Evolutionary conservation across 225 moss, liverwort and hornwort genomes (phyloP).

Genomic region (Bryum argenteum): DNA sequence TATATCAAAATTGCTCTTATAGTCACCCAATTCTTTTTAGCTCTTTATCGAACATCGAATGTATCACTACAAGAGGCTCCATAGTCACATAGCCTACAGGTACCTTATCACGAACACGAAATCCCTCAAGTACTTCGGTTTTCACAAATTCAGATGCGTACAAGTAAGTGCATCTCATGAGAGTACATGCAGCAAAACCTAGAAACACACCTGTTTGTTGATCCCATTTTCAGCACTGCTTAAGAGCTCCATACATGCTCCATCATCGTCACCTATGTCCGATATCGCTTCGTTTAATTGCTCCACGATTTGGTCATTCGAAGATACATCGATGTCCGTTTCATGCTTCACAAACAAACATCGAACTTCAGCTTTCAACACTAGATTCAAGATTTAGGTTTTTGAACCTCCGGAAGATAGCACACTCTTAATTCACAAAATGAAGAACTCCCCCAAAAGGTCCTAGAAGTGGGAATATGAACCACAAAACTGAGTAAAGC

Average conservation of each 20-base stretch:
- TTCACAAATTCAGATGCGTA: not conserved
- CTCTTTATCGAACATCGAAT: constrained; percentile 4
- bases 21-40: constrained; percentile 5
- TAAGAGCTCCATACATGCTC: constrained; percentile 14
- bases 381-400: too few species aligned
- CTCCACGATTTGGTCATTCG: constrained; percentile 22
- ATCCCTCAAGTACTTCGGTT: too few species aligned
- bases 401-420: too few species aligned
- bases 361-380: not conserved
- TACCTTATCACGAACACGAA: not conserved
- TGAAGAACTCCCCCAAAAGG: not conserved
- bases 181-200: constrained; percentile 13
- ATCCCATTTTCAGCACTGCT: constrained; percentile 16
- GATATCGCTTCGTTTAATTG: constrained; percentile 28
- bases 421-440: too few species aligned
- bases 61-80: not conserved
- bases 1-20: constrained; percentile 25
- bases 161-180: constrained; percentile 1
- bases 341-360: constrained; percentile 18
- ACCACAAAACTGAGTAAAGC: too few species aligned
- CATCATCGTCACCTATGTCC: constrained; percentile 2
- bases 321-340: constrained; percentile 6
- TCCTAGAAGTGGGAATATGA: too few species aligned
- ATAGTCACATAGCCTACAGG: not conserved
- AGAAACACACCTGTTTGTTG: constrained; percentile 33